A percentile compares a stretch with the other conserved stretches of the same genome.
Conservation (phyloP, 768 basidiomycete species). For the Mycena alexandri region DNA sequence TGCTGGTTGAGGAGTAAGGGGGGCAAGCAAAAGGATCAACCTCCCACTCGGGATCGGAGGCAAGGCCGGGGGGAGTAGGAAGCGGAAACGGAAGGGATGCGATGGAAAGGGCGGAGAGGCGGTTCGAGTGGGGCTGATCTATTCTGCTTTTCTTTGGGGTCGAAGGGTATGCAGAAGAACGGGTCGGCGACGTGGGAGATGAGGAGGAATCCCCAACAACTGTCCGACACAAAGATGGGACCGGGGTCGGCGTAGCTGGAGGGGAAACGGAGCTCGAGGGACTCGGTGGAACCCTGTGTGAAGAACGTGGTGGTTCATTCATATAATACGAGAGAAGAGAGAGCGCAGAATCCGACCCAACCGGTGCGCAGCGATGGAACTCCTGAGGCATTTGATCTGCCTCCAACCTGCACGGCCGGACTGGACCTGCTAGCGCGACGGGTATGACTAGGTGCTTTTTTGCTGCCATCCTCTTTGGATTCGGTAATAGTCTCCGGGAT, state of each 20-base stretch:
- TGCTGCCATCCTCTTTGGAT: not conserved
- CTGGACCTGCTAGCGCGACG: not conserved
- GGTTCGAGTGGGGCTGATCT: slow-evolving; percentile 1
- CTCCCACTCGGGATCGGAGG: slow-evolving; percentile 27
- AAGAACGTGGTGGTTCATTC: not conserved
- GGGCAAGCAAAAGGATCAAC: slow-evolving; percentile 27
- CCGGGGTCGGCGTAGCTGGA: not conserved
- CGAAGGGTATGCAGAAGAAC: slow-evolving; percentile 5
- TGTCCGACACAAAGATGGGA: not conserved
- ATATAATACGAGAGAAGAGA: slow-evolving; percentile 3
- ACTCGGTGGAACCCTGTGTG: not conserved
- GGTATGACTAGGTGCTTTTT: not conserved
- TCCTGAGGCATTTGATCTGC: not conserved
- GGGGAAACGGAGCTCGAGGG: not conserved
- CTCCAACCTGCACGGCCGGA: not conserved
- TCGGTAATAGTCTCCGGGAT: slow-evolving; percentile 9
- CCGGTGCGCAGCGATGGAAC: not conserved
- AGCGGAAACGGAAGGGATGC: slow-evolving; percentile 32
- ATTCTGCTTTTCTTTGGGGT: not conserved
- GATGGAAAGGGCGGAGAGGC: slow-evolving; percentile 25
- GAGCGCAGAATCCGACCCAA: slow-evolving; percentile 7
- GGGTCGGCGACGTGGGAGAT: not conserved
- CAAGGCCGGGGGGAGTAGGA: slow-evolving; percentile 19
- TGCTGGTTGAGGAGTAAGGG: not conserved
- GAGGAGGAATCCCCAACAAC: not conserved